Evolutionary conservation across 2,329 filamentous ascomycete species (phyloP).

Genomic region (Talaromyces funiculosus): DNA sequence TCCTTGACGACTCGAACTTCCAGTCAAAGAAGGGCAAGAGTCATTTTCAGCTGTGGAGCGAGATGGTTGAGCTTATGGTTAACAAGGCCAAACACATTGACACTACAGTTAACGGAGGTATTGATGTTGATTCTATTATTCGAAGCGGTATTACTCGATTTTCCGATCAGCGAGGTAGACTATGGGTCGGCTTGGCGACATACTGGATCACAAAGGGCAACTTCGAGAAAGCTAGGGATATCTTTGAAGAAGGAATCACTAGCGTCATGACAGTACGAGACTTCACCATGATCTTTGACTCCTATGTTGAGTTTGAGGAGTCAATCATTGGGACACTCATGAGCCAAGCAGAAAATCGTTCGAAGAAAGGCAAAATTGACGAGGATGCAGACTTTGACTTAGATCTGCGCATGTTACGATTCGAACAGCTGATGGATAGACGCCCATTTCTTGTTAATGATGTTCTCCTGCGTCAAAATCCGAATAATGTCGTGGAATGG

Average conservation of each 20-base stretch:
- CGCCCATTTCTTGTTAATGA: constrained; percentile 95
- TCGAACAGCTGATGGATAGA: constrained; percentile 96
- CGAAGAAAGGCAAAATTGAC: constrained; percentile 71
- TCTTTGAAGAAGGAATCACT: constrained; percentile 93
- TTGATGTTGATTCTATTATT: constrained; percentile 88
- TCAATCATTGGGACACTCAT: constrained; percentile 87
- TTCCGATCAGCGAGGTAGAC: constrained; percentile 84
- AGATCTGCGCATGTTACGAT: constrained; percentile 94
- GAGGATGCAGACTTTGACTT: constrained; percentile 87
- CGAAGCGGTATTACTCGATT: constrained; percentile 87
- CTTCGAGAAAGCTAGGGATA: constrained; percentile 86
- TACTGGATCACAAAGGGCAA: constrained; percentile 94
- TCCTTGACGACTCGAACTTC: constrained; percentile 86
- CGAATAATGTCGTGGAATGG: constrained; percentile 94
- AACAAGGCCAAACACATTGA: constrained; percentile 83
- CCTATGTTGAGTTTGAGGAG: constrained; percentile 95
- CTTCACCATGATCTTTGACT: constrained; percentile 93
- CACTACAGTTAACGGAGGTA: constrained; percentile 71
- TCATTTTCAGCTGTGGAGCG: constrained; percentile 93
- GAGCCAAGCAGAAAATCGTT: constrained; percentile 73
- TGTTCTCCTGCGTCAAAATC: constrained; percentile 89
- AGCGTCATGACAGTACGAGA: constrained; percentile 98
- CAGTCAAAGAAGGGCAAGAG: constrained; percentile 90
- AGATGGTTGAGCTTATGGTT: constrained; percentile 93
- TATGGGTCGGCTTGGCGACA: constrained; percentile 91